Base-by-base conservation (phyloP, 306 rosid genomes). In the Sicyos edulis region DNA sequence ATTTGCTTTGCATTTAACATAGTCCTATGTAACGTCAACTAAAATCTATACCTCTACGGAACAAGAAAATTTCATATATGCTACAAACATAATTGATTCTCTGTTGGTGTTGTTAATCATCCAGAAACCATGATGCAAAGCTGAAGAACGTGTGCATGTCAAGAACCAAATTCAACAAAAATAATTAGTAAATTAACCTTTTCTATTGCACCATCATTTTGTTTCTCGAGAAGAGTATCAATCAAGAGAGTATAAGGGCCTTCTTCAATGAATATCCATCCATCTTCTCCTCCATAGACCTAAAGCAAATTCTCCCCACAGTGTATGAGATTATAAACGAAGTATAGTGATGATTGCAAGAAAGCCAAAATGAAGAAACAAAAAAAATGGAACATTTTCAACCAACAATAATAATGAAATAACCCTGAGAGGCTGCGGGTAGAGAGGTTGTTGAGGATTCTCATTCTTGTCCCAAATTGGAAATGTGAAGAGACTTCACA, bases 241-340 rank as follows among this genome's bases (percentile, higher is more conserved):
- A 87, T 74, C 3, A 87, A 85, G 14, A 80, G 79, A 19, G 53
- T 55, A 78, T 87, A 89, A 63, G 81, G 65, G 2, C 54, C 69
- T 0, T 78, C 87, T 76, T 89, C 92, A 10, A 89, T 68, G 58
- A 87, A 89, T 11, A 55, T 55, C 92, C 92, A 89, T 0, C 89
- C 89, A 0, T 64, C 78, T 0, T 76, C 60, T 51, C 84, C 80
- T 3, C 83, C 88, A 55, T 87, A 89, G 58, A 85, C 78, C 90
- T 87, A 77, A 64, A 78, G 17, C 45, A 69, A 72, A 78, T 22
- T 42, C 52, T 1, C 57, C 74, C 34, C 20, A 2, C 47, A 32
- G 21, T 21, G n/a, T 24, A 61, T 5, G 21, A 70, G 42, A 51
- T 4, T 22, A n/a, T 10, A 26, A 70, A 70, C 15, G 29, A 52